Conservation (phyloP, 2,329 filamentous ascomycete genomes). For the Zymoseptoria brevis region DNA sequence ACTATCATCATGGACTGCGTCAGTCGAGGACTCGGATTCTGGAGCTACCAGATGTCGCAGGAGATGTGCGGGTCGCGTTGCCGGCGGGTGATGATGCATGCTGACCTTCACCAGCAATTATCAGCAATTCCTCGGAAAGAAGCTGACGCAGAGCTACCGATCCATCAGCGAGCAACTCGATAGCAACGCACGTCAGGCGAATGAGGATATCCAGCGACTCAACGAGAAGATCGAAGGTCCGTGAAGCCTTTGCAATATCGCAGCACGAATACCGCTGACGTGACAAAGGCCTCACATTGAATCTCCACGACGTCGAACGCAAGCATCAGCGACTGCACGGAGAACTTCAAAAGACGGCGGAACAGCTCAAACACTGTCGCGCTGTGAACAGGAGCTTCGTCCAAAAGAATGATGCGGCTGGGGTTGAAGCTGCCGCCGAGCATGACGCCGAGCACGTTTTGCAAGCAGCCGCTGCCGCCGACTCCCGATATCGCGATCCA, state of each 20-base stretch:
- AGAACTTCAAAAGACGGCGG: conserved; percentile 9
- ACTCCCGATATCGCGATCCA: conserved; percentile 1
- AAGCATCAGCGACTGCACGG: conserved; percentile 4
- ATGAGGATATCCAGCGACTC: conserved; percentile 59
- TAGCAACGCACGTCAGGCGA: conserved; percentile 66
- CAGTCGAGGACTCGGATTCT: conserved; percentile 69
- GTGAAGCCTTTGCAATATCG: conserved; percentile 13
- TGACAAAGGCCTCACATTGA: too few relatives aligned
- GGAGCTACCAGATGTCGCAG: conserved; percentile 76
- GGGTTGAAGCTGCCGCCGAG: conserved; percentile 49
- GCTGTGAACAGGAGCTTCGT: conserved; percentile 47
- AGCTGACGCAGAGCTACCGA: conserved; percentile 63
- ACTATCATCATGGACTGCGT: conserved; percentile 80
- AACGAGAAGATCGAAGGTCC: conserved; percentile 57
- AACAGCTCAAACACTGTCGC: conserved; percentile 1
- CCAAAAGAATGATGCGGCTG: conserved; percentile 45
- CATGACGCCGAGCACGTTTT: conserved; percentile 44
- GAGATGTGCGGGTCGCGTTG: conserved; percentile 55
- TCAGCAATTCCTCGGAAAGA: conserved; percentile 66
- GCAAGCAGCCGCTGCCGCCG: conserved; percentile 18
- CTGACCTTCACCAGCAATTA: conserved; percentile 51
- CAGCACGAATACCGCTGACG: neutral
- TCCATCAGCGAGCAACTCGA: conserved; percentile 60
- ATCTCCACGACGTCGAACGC: neutral
- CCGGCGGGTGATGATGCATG: neutral